Evolutionary conservation across 306 rosid genomes (phyloP), one percentile per base, ranked within the genome.

Genomic region (Acacia crassicarpa): DNA sequence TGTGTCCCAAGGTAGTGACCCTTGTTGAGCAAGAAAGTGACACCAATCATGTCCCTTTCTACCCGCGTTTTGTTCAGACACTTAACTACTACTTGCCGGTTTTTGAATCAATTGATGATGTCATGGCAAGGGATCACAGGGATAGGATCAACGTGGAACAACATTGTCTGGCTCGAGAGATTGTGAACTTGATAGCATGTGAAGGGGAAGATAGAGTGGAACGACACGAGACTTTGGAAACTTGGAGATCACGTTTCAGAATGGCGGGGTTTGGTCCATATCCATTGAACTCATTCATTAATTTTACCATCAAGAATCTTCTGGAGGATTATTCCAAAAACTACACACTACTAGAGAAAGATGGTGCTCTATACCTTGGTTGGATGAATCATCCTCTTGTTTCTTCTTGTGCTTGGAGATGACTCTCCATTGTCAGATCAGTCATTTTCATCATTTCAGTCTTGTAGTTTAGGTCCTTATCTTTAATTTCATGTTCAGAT

Each of bases 161-260:
- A 66, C 97, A 93, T 75, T 95, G 99, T 79, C 84, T 95, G 87
- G 99, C 99, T 12, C 80, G 92, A 27, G 98, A 93, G 74, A 82
- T 95, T 51, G 98, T 95, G 7, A 95, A 95, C 83, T 79, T 95
- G n/a, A 84, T 95, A 77, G 99, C 99, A 3, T 95, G 98, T 41
- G 98, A 92, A 82, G 99, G 95, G 19, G 75, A 83, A 4, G 98
- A 95, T 81, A 91, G 98, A 83, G 97, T 91, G n/a, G 99, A 95
- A 85, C 97, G 97, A 0, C 91, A 90, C 2, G 98, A 95, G 83
- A 86, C 79, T 85, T 85, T 91, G 9, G 82, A 84, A 32, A 93
- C 88, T 77, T 95, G 99, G 99, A 90, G 85, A 78, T 88, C 92
- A 15, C 88, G 95, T 20, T 88, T 93, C 84, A 44, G 68, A 27